phyloP scores from a whole-genome alignment of 257 asterid genomes.

The Asclepias syriaca region DNA sequence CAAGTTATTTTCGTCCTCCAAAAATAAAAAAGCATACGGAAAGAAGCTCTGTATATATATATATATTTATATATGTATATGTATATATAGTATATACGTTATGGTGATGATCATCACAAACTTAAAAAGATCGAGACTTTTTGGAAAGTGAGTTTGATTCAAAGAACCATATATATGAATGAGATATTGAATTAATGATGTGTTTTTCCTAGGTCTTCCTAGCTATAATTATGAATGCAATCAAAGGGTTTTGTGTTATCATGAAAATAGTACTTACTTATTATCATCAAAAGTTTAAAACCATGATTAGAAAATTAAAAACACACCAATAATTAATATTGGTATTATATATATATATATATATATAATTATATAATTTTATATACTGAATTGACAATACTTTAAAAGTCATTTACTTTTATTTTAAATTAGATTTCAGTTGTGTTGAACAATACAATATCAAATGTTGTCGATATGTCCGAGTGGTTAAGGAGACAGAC shows the following conservation, averaged over 20 bases:
- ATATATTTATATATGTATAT: too few relatives aligned
- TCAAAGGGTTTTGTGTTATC: neutral
- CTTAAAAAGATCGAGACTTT: neutral
- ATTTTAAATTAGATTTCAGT: too few relatives aligned
- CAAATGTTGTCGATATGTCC: conserved; percentile 33
- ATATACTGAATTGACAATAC: neutral
- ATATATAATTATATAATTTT: neutral
- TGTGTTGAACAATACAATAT: too few relatives aligned
- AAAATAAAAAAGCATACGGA: neutral
- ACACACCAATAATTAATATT: too few relatives aligned
- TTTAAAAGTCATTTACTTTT: neutral
- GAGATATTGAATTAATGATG: neutral
- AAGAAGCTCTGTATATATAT: too few relatives aligned
- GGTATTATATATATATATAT: too few relatives aligned
- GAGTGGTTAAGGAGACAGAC: conserved; percentile 66
- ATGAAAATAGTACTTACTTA: neutral
- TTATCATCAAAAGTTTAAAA: neutral
- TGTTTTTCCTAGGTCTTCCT: neutral
- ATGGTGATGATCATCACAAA: conserved; percentile 6
- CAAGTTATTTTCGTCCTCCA: neutral
- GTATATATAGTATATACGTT: neutral
- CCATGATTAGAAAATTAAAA: neutral
- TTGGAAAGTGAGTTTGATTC: neutral
- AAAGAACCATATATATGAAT: neutral
- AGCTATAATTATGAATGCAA: neutral